phyloP scores from a whole-genome alignment of 2,329 filamentous ascomycete genomes.

The Fusarium sp. region DNA sequence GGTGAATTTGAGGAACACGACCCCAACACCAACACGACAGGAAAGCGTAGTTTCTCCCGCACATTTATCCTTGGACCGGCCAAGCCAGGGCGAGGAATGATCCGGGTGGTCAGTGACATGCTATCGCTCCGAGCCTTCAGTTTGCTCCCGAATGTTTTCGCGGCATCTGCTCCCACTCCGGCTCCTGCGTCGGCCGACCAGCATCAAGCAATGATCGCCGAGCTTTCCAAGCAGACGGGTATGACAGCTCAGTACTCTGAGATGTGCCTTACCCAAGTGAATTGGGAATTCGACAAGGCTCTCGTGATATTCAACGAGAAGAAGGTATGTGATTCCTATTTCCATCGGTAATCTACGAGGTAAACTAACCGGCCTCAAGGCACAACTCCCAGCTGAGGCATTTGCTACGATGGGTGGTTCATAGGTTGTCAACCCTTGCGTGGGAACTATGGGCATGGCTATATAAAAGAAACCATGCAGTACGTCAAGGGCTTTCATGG shows the following conservation, averaged over 20 bases:
- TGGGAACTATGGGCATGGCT: slow-evolving; percentile 1
- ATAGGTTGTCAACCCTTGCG: slow-evolving; percentile 28
- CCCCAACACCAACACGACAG: slow-evolving; percentile 66
- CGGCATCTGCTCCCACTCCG: slow-evolving; percentile 48
- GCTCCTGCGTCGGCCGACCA: slow-evolving; percentile 55
- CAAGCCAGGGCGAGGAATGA: slow-evolving; percentile 71
- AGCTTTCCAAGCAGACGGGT: slow-evolving; percentile 82
- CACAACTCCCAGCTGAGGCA: slow-evolving; percentile 65
- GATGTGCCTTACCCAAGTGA: slow-evolving; percentile 84
- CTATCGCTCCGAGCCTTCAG: slow-evolving; percentile 79
- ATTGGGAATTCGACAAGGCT: slow-evolving; percentile 85
- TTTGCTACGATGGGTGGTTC: slow-evolving; percentile 53
- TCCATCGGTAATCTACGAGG: neutral
- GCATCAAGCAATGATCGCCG: slow-evolving; percentile 79
- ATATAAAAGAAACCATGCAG: slow-evolving; percentile 11
- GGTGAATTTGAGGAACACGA: slow-evolving; percentile 87
- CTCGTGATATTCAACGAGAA: slow-evolving; percentile 81
- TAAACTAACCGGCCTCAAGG: slow-evolving; percentile 51
- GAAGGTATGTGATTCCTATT: slow-evolving; percentile 68
- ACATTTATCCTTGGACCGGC: slow-evolving; percentile 86
- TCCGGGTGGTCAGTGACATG: slow-evolving; percentile 86
- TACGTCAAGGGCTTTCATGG: slow-evolving; percentile 5
- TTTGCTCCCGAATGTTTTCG: slow-evolving; percentile 63
- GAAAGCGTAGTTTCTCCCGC: slow-evolving; percentile 85
- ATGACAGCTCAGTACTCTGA: slow-evolving; percentile 86